Evolutionary conservation across 805 yeast species (phyloP), one percentile per base, ranked within the genome.

Genomic region (Candida xiaguanensis): DNA sequence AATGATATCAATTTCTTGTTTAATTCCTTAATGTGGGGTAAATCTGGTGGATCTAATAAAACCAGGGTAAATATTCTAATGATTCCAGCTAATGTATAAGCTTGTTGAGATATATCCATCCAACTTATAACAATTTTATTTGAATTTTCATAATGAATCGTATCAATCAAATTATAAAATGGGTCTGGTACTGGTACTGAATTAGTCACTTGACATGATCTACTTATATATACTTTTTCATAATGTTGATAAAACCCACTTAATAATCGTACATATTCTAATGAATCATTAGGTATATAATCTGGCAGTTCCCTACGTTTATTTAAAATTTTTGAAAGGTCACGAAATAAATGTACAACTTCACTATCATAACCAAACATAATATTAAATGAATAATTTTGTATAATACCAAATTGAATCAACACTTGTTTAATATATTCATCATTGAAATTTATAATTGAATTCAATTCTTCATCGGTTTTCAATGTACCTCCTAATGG

Each of bases 401-500:
- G 61, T 2, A 74, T 42, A 27, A 78, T 47, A 1, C 74, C 70
- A 46, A 75, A 45, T 27, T 61, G 63, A 32, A 59, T 60, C 45
- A 77, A 51, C 8, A 57, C 58, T 12, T 51, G 34, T 31, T 48
- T 35, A 60, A 75, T 70, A 34, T 56, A 46, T 3, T 48, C 51
- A 38, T 53, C 56, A 16, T 24, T 16, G 20, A 43, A 45, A 25
- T 43, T 45, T 11, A 45, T 51, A 11, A 68, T 50, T 12, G 54
- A 45, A 39, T 67, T 68, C 7, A 78, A 50, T 36, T 78, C 82
- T 8, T 61, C 67, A 24, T 70, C 72, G 22, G 65, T 55, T 24
- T 70, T 67, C 16, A 77, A 48, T 0, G 83, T 76, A 1, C 85
- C 85, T 5, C 85, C 85, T 27, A 58, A 50, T 5, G 71, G 72